These are phyloP conservation scores for Artemisia argyi DNA, from an alignment of 129 eudicot species.

Conservation along the genomic window DNA sequence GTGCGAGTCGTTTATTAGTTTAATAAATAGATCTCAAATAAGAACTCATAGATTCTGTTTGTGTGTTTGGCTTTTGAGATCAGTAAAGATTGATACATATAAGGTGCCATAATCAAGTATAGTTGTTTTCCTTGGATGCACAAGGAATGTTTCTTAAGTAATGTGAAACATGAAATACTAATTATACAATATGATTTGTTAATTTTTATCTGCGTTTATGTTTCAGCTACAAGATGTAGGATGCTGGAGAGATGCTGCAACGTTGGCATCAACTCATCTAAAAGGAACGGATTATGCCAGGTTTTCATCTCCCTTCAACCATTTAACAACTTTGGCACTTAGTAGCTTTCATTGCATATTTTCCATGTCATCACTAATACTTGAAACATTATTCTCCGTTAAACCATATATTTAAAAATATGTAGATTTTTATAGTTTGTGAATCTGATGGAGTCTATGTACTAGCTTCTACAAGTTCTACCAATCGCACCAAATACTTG, in stretches of 20 bases:
- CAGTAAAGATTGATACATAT: neutral
- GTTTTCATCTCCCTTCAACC: slow-evolving; percentile 36
- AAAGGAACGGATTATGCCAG: slow-evolving; percentile 94
- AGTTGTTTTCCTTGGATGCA: neutral
- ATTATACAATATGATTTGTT: neutral
- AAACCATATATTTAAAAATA: too few species aligned
- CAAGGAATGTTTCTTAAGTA: neutral
- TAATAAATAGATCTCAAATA: neutral
- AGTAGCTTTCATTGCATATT: slow-evolving; percentile 12
- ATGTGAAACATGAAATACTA: neutral
- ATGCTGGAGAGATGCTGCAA: slow-evolving; percentile 99
- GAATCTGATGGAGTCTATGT: too few species aligned
- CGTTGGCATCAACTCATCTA: slow-evolving; percentile 94
- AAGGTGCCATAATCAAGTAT: neutral
- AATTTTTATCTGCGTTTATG: slow-evolving; percentile 20
- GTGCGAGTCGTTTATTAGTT: too few species aligned
- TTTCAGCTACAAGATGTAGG: slow-evolving; percentile 98
- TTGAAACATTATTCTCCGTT: neutral
- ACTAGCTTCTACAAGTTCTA: too few species aligned
- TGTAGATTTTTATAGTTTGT: too few species aligned
- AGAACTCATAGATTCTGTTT: neutral
- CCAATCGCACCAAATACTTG: too few species aligned
- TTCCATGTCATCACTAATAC: slow-evolving; percentile 1
- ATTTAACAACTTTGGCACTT: neutral
- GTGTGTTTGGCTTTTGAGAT: too few species aligned